Percentiles rank a stretch among this genome's conserved stretches.
Conservation (phyloP, 1,284 basidiomycete species). For the Sphagnurus paluster region DNA sequence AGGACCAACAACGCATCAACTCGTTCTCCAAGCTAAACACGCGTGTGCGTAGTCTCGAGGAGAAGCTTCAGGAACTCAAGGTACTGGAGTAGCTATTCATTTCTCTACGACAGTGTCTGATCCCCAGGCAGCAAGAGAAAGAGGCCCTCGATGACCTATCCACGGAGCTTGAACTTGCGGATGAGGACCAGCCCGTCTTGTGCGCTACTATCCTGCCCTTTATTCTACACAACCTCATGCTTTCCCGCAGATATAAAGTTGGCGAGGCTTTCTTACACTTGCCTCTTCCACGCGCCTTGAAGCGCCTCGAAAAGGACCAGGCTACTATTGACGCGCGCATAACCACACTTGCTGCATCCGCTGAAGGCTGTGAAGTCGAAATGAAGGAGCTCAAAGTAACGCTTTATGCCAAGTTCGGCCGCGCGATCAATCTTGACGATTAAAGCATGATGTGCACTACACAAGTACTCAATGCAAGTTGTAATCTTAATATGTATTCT, state of each 20-base stretch:
- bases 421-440: slow-evolving; percentile 85
- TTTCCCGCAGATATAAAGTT: slow-evolving; percentile 72
- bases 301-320: slow-evolving; percentile 75
- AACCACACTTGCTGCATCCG: slow-evolving; percentile 50
- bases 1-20: slow-evolving; percentile 94
- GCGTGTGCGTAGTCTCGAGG: slow-evolving; percentile 71
- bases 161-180: slow-evolving; percentile 87
- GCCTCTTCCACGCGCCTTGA: slow-evolving; percentile 67
- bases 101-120: slow-evolving; percentile 2
- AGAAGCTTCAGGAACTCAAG: slow-evolving; percentile 71
- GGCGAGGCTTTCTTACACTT: slow-evolving; percentile 91
- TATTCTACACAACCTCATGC: not conserved
- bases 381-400: slow-evolving; percentile 91
- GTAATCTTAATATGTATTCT: too few species aligned
- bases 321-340: slow-evolving; percentile 62
- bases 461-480: not conserved
- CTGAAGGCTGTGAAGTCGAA: slow-evolving; percentile 74
- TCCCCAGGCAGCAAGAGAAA: slow-evolving; percentile 73
- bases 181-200: slow-evolving; percentile 81
- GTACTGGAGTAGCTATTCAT: slow-evolving; percentile 37
- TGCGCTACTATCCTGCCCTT: slow-evolving; percentile 35
- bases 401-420: slow-evolving; percentile 92
- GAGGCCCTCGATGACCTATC: slow-evolving; percentile 89
- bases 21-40: slow-evolving; percentile 91
- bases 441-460: not conserved